Percentiles rank a stretch among this genome's conserved stretches.
These are phyloP conservation scores for Stereocaulon alpinum DNA, from an alignment of 495 filamentous ascomycete genomes.

Conservation along the genomic window DNA sequence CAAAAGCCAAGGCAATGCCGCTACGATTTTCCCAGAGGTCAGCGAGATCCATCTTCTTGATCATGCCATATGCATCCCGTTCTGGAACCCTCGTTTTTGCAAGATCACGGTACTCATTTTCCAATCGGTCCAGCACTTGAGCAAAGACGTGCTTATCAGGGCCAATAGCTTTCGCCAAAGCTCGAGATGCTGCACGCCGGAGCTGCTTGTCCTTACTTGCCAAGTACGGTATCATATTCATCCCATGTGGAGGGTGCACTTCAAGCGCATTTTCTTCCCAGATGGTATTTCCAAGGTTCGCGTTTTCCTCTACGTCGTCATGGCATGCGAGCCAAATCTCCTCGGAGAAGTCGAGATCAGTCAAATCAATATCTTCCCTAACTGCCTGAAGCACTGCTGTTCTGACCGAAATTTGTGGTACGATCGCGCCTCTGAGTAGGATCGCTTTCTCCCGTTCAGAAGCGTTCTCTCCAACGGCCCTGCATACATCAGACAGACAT, in stretches of 20 bases:
- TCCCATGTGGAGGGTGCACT: constrained; percentile 51
- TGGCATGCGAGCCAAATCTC: constrained; percentile 91
- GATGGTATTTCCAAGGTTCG: constrained; percentile 69
- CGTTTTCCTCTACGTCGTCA: constrained; percentile 82
- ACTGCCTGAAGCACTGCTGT: constrained; percentile 86
- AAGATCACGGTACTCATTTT: constrained; percentile 60
- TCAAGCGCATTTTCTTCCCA: constrained; percentile 90
- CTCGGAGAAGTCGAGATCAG: constrained; percentile 69
- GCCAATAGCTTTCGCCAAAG: constrained; percentile 62
- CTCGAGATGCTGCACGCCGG: constrained; percentile 69
- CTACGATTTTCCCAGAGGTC: constrained; percentile 88
- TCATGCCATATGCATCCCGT: constrained; percentile 88
- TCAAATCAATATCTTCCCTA: constrained; percentile 82
- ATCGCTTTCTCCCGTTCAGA: constrained; percentile 54
- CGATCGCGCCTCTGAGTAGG: constrained; percentile 63
- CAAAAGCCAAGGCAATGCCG: constrained; percentile 79
- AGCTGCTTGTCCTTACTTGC: constrained; percentile 67
- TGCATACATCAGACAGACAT: constrained; percentile 71
- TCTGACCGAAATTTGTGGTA: constrained; percentile 67
- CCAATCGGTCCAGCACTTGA: constrained; percentile 49
- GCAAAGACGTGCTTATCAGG: constrained; percentile 45
- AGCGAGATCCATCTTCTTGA: constrained; percentile 64
- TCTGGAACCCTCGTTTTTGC: constrained; percentile 71
- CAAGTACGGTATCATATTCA: constrained; percentile 65
- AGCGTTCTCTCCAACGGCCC: constrained; percentile 70